These are phyloP conservation scores for Auricularia auricula-judae DNA, from an alignment of 768 basidiomycete species.

Conservation along the genomic window DNA sequence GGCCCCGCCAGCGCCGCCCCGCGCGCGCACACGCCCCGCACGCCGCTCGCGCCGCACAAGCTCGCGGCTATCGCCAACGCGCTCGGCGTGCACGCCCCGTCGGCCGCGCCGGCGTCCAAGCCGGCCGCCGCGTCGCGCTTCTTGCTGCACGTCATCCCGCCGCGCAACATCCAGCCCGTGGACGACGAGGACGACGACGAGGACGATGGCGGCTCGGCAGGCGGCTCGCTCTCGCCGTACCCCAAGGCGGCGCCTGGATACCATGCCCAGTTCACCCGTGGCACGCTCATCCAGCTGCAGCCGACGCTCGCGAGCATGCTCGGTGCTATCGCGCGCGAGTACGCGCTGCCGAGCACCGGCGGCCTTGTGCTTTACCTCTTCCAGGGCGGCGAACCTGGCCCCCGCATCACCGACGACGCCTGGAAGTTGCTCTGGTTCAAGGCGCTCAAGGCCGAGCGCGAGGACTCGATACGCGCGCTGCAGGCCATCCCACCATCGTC, in stretches of 20 bases:
- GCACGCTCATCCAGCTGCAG: constrained; percentile 78
- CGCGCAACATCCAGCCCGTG: constrained; percentile 57
- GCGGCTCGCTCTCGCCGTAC: constrained; percentile 30
- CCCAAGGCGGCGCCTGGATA: constrained; percentile 59
- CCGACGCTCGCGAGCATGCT: constrained; percentile 76
- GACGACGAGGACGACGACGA: constrained; percentile 30
- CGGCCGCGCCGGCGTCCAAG: constrained; percentile 37
- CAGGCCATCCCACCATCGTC: not conserved
- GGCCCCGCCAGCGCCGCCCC: not conserved
- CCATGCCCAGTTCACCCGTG: constrained; percentile 68
- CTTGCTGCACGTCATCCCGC: constrained; percentile 78
- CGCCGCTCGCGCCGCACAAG: constrained; percentile 64
- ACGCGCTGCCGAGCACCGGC: constrained; percentile 75
- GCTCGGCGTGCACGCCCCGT: constrained; percentile 65
- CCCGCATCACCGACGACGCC: constrained; percentile 74
- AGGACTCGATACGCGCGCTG: constrained; percentile 2
- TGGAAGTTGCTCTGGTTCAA: constrained; percentile 83
- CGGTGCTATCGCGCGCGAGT: constrained; percentile 83
- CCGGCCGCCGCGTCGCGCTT: constrained; percentile 47
- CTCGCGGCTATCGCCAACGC: constrained; percentile 80
- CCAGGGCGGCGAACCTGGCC: constrained; percentile 51
- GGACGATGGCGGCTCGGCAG: constrained; percentile 13
- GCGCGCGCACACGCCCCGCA: constrained; percentile 30
- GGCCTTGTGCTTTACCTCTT: constrained; percentile 81
- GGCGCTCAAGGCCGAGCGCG: constrained; percentile 46